Evolutionary conservation across 768 basidiomycete genomes (phyloP).

Genomic region (Lactarius akahatsu): DNA sequence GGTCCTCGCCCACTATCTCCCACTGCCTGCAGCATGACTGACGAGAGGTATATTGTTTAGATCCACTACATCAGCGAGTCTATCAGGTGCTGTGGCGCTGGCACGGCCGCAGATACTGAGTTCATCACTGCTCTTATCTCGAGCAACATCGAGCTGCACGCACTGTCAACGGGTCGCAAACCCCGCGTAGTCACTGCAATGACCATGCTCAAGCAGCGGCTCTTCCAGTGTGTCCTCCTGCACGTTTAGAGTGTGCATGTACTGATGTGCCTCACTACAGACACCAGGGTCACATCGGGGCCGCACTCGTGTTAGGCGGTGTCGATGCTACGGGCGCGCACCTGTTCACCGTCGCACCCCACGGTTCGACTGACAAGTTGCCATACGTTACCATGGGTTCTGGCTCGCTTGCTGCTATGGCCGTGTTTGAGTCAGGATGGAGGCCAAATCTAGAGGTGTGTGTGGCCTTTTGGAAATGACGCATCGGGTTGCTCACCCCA

Average conservation of each 20-base stretch:
- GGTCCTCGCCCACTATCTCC: background rate
- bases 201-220: constrained; percentile 98
- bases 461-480: constrained; percentile 32
- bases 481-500: constrained; percentile 19
- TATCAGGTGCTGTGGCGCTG: constrained; percentile 97
- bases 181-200: constrained; percentile 96
- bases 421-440: constrained; percentile 91
- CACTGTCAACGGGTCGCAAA: constrained; percentile 85
- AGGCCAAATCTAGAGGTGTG: constrained; percentile 74
- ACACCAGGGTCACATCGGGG: constrained; percentile 91
- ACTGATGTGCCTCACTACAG: constrained; percentile 40
- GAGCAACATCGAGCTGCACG: constrained; percentile 93
- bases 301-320: constrained; percentile 93
- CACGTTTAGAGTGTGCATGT: background rate
- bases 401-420: constrained; percentile 96
- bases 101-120: constrained; percentile 98
- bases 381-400: constrained; percentile 99
- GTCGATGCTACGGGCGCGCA: constrained; percentile 94
- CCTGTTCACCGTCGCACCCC: constrained; percentile 92
- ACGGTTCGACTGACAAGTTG: constrained; percentile 97
- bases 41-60: constrained; percentile 41
- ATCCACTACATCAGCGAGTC: constrained; percentile 96
- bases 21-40: constrained; percentile 4
- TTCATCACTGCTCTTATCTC: constrained; percentile 93
- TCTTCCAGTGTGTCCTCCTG: constrained; percentile 64